Evolutionary conservation across 495 filamentous ascomycete species (phyloP), one percentile per base, ranked within the genome.

Genomic region (Neurospora discreta): DNA sequence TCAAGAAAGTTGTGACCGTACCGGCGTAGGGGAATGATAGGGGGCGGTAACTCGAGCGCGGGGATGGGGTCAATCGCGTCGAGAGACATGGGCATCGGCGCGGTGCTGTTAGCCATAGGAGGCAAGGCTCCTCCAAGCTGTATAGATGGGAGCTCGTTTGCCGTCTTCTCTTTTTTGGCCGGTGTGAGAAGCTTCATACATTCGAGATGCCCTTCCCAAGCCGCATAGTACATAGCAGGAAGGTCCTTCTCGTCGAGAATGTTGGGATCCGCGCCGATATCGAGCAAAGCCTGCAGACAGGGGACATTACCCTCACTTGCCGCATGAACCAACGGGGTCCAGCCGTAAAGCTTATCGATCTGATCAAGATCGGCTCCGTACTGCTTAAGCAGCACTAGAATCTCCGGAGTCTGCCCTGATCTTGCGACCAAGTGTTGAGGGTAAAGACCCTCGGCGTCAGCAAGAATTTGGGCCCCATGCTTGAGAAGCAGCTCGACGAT

Each of bases 1-100:
- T 99, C 95, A 69, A 99, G 84, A 85, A 98, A 99, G 80, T 98
- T 99, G 82, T 99, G 95, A 23, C 95, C 95, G 80, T 98, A 98
- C 46, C 95, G 90, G 70, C 94, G 87, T 39, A 98, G 83, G 16
- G 95, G 95, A 75, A 99, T 97, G 71, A 99, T 98, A 0, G 95
- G 95, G 42, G 96, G 95, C 60, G 95, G 95, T 5, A 99, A 87
- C 74, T 92, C 92, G n/a, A 99, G 87, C 73, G 92, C 89, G 1
- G 95, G 95, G 69, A 99, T 99, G 1, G 90, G 90, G 79, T 98
- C 95, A 15, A 65, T 65, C 5, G 85, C 86, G 73, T 94, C 93
- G 30, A 92, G 84, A 67, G 88, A 86, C 84, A 92, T 90, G 36
- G 89, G 87, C 18, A 86, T 80, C 5, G 87, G 89, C n/a, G 78